phyloP scores from a whole-genome alignment of 2,329 filamentous ascomycete species.

The Penicillium sp. region DNA sequence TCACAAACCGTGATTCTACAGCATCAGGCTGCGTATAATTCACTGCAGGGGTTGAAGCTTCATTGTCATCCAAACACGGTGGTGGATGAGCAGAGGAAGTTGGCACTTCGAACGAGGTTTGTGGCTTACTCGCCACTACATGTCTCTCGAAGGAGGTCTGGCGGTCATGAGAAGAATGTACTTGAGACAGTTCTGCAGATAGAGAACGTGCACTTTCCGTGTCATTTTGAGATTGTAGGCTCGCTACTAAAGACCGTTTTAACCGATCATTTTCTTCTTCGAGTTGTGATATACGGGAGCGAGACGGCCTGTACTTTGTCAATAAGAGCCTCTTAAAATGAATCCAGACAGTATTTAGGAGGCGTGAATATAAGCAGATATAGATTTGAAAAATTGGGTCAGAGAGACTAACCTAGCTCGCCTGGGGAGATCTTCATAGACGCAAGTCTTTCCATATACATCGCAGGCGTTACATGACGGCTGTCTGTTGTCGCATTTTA shows the following conservation, averaged over 20 bases:
- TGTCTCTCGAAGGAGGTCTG: not conserved
- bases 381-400: not conserved
- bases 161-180: not conserved
- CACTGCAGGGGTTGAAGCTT: not conserved
- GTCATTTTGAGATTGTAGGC: slow-evolving; percentile 6
- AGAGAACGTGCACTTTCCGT: not conserved
- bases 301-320: slow-evolving; percentile 15
- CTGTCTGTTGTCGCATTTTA: slow-evolving; percentile 14
- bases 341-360: not conserved
- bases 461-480: slow-evolving; percentile 18
- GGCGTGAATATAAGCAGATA: not conserved
- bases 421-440: slow-evolving; percentile 12
- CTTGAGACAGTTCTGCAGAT: not conserved
- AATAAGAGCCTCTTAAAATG: not conserved
- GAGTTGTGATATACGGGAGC: slow-evolving; percentile 19
- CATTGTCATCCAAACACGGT: not conserved
- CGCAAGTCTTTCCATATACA: slow-evolving; percentile 13
- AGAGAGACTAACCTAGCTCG: slow-evolving; percentile 3
- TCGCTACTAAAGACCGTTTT: slow-evolving; percentile 14
- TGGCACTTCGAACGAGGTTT: not conserved
- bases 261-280: slow-evolving; percentile 21
- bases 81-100: not conserved
- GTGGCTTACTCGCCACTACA: not conserved
- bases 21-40: not conserved
- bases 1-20: slow-evolving; percentile 33